Evolutionary conservation across 2,329 filamentous ascomycete genomes (phyloP).

Genomic region (Claviceps sp.): DNA sequence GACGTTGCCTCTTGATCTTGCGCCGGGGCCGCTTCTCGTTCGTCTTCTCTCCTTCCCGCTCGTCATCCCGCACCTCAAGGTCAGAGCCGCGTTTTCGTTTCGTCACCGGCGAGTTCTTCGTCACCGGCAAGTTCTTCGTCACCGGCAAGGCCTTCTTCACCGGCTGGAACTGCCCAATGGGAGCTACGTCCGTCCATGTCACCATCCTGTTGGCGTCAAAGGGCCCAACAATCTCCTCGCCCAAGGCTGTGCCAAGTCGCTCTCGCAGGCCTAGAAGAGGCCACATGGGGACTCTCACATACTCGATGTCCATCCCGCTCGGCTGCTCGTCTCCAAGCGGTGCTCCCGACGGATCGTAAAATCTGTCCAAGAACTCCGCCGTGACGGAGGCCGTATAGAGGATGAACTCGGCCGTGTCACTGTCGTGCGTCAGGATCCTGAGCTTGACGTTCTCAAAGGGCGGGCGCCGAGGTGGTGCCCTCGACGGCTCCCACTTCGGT

Average conservation of each 20-base stretch:
- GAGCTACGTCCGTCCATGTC: constrained; percentile 26
- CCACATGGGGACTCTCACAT: constrained; percentile 37
- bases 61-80: constrained; percentile 18
- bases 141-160: constrained; percentile 4
- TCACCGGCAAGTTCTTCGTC: constrained; percentile 2
- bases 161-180: constrained; percentile 15
- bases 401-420: constrained; percentile 33
- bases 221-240: constrained; percentile 33
- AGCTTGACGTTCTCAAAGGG: constrained; percentile 35
- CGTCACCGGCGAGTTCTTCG: background rate
- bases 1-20: constrained; percentile 20
- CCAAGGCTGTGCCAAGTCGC: constrained; percentile 39
- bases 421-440: constrained; percentile 37
- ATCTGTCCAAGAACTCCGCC: constrained; percentile 33
- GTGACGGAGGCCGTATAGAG: constrained; percentile 39
- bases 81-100: constrained; percentile 20
- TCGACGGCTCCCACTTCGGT: constrained; percentile 13
- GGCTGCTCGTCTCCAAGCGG: constrained; percentile 15
- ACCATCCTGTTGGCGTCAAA: constrained; percentile 23
- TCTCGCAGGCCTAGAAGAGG: constrained; percentile 42
- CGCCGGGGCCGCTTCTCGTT: constrained; percentile 15
- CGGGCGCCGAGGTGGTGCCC: constrained; percentile 13
- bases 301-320: constrained; percentile 30
- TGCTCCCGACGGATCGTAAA: constrained; percentile 32
- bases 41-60: constrained; percentile 26